Evolutionary conservation across 805 yeast genomes (phyloP), one percentile per base, ranked within the genome.

Genomic region (Teunomyces pallodes): DNA sequence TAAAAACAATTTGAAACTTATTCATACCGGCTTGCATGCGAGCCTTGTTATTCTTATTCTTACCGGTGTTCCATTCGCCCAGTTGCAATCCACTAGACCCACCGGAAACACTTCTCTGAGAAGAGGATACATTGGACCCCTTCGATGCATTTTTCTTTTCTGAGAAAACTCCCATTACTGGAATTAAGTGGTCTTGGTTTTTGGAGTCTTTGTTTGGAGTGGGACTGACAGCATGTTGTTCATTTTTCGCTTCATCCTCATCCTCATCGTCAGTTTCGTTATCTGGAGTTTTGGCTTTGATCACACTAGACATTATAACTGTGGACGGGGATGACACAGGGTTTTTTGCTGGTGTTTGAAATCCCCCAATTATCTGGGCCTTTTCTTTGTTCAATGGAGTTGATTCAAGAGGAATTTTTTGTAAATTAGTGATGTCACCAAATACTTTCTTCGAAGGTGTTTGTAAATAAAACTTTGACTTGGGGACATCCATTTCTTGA

Each of bases 1-100:
- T 64, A 45, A 75, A 67, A 2, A 75, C 75, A 49, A 75, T 74
- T 56, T 76, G 80, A 55, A 75, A 75, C 56, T 72, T 72, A 54
- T 71, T 71, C 67, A 72, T 65, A 10, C 74, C 74, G 9, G 70
- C 67, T 54, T 69, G 67, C 68, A 65, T 66, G 43, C 48, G 47
- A 8, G 52, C 20, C 35, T 48, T 52, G 24, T 42, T 40, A 35
- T 43, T 47, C 45, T 47, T 43, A 1, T 27, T 26, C 14, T 47
- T 47, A 9, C 38, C 45, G 6, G 28, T 10, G n/a, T 40, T 40
- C 35, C 26, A 14, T 16, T 40, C 35, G 9, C 33, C 17, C 13
- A 36, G 10, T 17, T 39, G 42, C 7, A 26, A n/a, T 7, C 31
- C 36, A 12, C 14, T 20, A 8, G n/a, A 13, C 6, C 35, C 43